Percentiles rank a stretch among this genome's conserved stretches.
Conservation (phyloP, 345 rosid genomes). For the Citrus medica region DNA sequence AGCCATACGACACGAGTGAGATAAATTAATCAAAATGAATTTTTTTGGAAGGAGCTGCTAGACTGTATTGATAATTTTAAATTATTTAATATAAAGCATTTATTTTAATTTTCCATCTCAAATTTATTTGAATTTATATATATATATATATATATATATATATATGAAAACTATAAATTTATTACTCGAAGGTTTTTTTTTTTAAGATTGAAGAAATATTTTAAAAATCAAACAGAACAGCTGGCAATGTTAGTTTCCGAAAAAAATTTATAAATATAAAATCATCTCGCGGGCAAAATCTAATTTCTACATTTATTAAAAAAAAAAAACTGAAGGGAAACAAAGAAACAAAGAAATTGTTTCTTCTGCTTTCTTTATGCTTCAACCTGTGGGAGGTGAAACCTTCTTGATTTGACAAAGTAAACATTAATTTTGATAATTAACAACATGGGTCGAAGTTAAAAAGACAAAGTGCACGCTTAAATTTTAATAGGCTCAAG, state of each 20-base stretch:
- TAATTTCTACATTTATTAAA: background rate
- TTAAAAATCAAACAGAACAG: background rate
- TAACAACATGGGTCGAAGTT: background rate
- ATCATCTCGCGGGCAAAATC: slow-evolving; percentile 8
- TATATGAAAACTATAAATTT: background rate
- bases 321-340: background rate
- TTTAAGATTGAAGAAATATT: background rate
- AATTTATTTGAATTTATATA: too few relatives aligned
- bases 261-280: background rate
- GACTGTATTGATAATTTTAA: too few relatives aligned
- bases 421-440: background rate
- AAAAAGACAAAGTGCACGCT: background rate
- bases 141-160: too few relatives aligned
- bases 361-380: background rate
- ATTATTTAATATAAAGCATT: too few relatives aligned
- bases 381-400: background rate
- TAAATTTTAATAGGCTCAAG: slow-evolving; percentile 13
- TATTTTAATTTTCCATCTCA: too few relatives aligned
- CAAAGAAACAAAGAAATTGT: background rate
- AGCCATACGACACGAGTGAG: background rate
- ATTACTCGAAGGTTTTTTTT: background rate
- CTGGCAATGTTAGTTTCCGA: background rate
- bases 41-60: too few relatives aligned
- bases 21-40: too few relatives aligned
- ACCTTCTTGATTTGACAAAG: slow-evolving; percentile 11